phyloP scores from a whole-genome alignment of 768 basidiomycete genomes.

The Calocybe cyanea region DNA sequence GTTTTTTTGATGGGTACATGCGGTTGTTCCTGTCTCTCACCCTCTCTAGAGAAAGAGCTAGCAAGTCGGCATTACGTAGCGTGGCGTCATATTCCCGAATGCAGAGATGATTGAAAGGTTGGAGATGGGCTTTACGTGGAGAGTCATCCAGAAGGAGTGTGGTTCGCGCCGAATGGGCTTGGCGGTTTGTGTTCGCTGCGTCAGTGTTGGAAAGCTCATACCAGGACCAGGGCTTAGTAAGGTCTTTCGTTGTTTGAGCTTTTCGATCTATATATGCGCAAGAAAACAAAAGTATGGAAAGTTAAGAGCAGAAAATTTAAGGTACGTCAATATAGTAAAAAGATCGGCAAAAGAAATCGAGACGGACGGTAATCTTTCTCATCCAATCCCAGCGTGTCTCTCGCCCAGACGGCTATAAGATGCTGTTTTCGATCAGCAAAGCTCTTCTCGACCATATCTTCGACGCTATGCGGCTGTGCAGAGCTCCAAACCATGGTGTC shows the following conservation, averaged over 20 bases:
- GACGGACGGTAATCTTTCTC: slow-evolving; percentile 62
- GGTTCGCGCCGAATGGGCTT: slow-evolving; percentile 37
- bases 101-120: slow-evolving; percentile 82
- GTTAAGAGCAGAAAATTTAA: too few species aligned
- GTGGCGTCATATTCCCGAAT: slow-evolving; percentile 58
- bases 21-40: too few species aligned
- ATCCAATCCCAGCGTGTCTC: slow-evolving; percentile 71
- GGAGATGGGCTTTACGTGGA: slow-evolving; percentile 53
- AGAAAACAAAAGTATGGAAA: too few species aligned
- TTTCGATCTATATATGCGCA: slow-evolving; percentile 42
- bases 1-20: too few species aligned
- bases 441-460: slow-evolving; percentile 64
- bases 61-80: slow-evolving; percentile 13
- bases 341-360: neutral
- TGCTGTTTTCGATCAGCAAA: slow-evolving; percentile 43
- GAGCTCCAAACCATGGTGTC: slow-evolving; percentile 90
- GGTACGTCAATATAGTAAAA: too few species aligned
- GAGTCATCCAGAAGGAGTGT: slow-evolving; percentile 54
- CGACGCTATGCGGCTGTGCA: slow-evolving; percentile 76
- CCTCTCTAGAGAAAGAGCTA: neutral
- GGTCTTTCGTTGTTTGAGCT: slow-evolving; percentile 67
- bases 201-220: slow-evolving; percentile 20
- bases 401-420: slow-evolving; percentile 71
- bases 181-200: slow-evolving; percentile 6
- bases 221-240: slow-evolving; percentile 62